Evolutionary conservation across 2,329 filamentous ascomycete genomes (phyloP).

Genomic region (Cordyceps farinosa): DNA sequence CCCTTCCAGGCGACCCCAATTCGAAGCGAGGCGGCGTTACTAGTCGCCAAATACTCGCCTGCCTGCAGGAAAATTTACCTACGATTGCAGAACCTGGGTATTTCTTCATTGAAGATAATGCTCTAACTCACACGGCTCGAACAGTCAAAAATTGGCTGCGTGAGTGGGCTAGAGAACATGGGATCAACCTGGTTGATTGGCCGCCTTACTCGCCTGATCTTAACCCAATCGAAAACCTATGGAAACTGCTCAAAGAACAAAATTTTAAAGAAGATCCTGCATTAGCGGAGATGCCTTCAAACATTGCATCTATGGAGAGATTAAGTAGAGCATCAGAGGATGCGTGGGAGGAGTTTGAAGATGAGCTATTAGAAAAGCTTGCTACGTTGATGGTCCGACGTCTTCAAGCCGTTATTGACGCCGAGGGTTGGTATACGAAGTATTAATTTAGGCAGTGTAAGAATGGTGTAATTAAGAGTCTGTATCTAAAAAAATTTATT

Average conservation of each 20-base stretch:
- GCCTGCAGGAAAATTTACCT: constrained; percentile 16
- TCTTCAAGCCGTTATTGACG: neutral
- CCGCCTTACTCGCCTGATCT: constrained; percentile 18
- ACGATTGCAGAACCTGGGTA: constrained; percentile 18
- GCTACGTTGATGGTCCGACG: constrained; percentile 3
- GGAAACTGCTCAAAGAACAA: constrained; percentile 18
- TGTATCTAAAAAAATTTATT: neutral
- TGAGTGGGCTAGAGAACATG: constrained; percentile 10
- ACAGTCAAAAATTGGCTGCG: constrained; percentile 12
- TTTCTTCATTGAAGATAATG: constrained; percentile 20
- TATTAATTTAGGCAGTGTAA: neutral
- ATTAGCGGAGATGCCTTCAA: constrained; percentile 10
- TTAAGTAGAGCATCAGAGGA: constrained; percentile 1
- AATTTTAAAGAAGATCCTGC: constrained; percentile 14
- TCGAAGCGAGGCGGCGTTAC: constrained; percentile 12
- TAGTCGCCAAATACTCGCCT: constrained; percentile 11
- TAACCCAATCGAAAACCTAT: constrained; percentile 20
- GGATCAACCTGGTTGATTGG: constrained; percentile 8
- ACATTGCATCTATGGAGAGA: neutral
- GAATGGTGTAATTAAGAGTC: neutral
- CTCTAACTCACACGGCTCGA: constrained; percentile 1
- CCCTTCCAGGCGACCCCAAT: constrained; percentile 13
- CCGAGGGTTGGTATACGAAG: constrained; percentile 15
- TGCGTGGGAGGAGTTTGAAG: constrained; percentile 14
- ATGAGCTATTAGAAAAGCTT: constrained; percentile 13